Evolutionary conservation across 1,284 basidiomycete species (phyloP).

Genomic region (Trichosporon sp.): DNA sequence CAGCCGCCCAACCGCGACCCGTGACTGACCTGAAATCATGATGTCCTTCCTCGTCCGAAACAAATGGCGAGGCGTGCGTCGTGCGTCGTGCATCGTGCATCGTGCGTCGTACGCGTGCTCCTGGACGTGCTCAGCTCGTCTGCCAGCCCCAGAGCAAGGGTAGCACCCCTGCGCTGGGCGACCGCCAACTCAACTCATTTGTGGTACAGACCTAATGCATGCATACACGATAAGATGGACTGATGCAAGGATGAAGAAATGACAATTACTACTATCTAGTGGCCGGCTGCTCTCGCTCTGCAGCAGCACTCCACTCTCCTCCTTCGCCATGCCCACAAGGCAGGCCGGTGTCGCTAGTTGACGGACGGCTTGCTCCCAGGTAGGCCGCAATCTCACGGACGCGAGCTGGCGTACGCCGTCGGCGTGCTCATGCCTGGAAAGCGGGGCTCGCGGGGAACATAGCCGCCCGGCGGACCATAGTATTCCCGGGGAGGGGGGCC

Average conservation of each 20-base stretch:
- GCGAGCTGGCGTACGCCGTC: neutral
- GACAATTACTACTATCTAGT: neutral
- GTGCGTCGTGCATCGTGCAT: neutral
- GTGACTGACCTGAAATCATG: neutral
- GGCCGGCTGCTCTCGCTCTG: neutral
- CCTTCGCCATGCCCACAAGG: neutral
- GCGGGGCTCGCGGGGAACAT: neutral
- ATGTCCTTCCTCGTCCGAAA: neutral
- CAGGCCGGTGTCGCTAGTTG: no score
- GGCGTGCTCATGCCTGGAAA: constrained; percentile 4
- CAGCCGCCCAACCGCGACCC: neutral
- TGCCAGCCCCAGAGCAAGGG: no score
- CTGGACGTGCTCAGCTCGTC: neutral
- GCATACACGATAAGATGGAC: constrained; percentile 2
- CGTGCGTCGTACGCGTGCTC: neutral
- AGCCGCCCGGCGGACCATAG: neutral
- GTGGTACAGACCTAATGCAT: constrained; percentile 2
- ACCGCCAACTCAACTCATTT: neutral
- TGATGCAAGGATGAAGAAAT: constrained; percentile 4
- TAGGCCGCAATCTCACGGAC: neutral
- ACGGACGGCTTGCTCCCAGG: no score
- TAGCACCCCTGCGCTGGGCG: no score
- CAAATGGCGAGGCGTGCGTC: neutral
- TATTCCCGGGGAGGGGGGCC: neutral
- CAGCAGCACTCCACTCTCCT: neutral